Percentiles rank a stretch among this genome's conserved stretches.
These are phyloP conservation scores for Bisporella sp. DNA, from an alignment of 2,329 filamentous ascomycete genomes.

Conservation along the genomic window DNA sequence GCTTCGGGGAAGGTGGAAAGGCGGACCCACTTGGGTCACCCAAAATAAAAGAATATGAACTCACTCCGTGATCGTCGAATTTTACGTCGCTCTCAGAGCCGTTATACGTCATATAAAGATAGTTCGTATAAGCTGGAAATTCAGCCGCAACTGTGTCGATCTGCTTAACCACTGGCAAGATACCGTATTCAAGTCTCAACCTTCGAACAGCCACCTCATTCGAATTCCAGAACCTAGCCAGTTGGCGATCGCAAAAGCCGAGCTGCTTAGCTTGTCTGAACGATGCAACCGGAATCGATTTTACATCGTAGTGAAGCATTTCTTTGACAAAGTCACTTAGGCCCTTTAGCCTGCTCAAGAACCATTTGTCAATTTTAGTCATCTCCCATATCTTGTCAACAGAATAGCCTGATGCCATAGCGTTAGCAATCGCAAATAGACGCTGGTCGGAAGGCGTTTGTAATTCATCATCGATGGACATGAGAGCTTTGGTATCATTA, in stretches of 20 bases:
- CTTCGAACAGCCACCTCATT: conserved; percentile 88
- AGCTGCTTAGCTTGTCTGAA: conserved; percentile 85
- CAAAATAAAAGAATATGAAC: conserved; percentile 46
- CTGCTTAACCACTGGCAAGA: conserved; percentile 90
- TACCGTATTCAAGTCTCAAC: conserved; percentile 75
- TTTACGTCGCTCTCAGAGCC: conserved; percentile 74
- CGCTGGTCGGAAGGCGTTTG: conserved; percentile 97
- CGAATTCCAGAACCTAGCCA: conserved; percentile 89
- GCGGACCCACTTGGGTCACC: neutral
- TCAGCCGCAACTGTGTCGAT: conserved; percentile 98
- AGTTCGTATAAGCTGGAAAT: conserved; percentile 92
- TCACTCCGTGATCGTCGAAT: conserved; percentile 85
- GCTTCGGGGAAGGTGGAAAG: neutral
- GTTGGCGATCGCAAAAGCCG: conserved; percentile 88
- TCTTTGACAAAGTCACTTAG: conserved; percentile 81
- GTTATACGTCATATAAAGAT: conserved; percentile 95
- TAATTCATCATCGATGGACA: conserved; percentile 92
- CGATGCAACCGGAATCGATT: conserved; percentile 58
- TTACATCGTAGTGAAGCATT: conserved; percentile 60
- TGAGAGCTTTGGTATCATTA: conserved; percentile 68
- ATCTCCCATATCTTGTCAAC: conserved; percentile 98
- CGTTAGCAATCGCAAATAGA: conserved; percentile 94
- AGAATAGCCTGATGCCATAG: conserved; percentile 88
- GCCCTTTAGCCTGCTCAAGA: conserved; percentile 84
- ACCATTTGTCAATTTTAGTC: conserved; percentile 99